Conservation (phyloP, 2,329 filamentous ascomycete species). For the Exophiala phaeomuriformis region DNA sequence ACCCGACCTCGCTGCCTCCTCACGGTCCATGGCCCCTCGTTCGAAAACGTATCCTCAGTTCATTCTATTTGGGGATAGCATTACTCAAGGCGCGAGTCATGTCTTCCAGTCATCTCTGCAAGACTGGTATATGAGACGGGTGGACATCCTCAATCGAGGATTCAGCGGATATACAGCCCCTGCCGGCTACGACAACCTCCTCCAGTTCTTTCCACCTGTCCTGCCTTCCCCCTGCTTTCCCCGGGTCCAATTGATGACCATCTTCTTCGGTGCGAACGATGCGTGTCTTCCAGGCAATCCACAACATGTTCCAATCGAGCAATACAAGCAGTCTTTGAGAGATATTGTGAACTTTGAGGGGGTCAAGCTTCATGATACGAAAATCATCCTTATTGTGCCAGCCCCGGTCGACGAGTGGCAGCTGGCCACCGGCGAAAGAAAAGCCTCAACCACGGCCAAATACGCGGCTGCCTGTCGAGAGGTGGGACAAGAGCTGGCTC, state of each 20-base stretch:
- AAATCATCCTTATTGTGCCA: constrained; percentile 68
- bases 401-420: constrained; percentile 76
- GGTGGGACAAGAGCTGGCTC: constrained; percentile 47
- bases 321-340: constrained; percentile 66
- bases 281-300: constrained; percentile 60
- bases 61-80: constrained; percentile 83
- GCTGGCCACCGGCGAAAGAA: constrained; percentile 48
- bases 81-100: constrained; percentile 63
- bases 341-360: constrained; percentile 65
- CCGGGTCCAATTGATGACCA: constrained; percentile 40
- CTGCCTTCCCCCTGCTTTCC: constrained; percentile 3
- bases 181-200: constrained; percentile 15
- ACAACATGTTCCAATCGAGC: constrained; percentile 71
- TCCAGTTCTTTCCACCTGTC: constrained; percentile 16
- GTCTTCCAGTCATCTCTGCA: constrained; percentile 15
- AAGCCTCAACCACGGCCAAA: constrained; percentile 53
- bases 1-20: constrained; percentile 2
- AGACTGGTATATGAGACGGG: constrained; percentile 55
- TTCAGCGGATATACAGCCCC: constrained; percentile 48
- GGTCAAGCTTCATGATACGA: constrained; percentile 63
- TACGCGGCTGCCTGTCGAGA: constrained; percentile 61
- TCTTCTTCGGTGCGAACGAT: constrained; percentile 90
- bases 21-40: constrained; percentile 36
- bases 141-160: constrained; percentile 85
- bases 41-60: constrained; percentile 56